Evolutionary conservation across 2,329 filamentous ascomycete species (phyloP).

Genomic region (Mycocentrospora acerina): DNA sequence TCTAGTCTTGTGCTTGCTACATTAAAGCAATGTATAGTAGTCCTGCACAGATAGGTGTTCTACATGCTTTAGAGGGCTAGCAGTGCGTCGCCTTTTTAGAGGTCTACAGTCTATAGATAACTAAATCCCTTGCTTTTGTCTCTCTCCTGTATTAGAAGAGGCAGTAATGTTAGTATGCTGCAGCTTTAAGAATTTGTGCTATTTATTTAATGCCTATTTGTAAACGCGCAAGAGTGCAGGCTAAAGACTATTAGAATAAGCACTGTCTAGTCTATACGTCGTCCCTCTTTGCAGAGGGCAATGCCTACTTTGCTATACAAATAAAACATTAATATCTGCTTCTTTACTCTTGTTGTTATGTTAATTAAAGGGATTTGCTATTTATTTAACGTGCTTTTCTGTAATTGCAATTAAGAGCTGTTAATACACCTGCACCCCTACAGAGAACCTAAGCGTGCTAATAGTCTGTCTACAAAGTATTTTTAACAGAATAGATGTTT

Average conservation of each 20-base stretch:
- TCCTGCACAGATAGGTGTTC: no score
- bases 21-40: no score
- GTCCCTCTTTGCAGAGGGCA: constrained; percentile 1
- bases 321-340: background rate
- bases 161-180: no score
- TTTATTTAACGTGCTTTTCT: constrained; percentile 1
- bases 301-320: constrained; percentile 2
- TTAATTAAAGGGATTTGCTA: background rate
- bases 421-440: background rate
- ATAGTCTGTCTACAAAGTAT: background rate
- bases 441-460: background rate
- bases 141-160: no score
- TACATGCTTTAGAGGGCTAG: no score
- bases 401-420: constrained; percentile 1
- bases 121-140: no score
- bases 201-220: background rate
- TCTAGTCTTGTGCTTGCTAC: no score
- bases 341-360: constrained; percentile 3
- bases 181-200: constrained; percentile 1
- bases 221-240: constrained; percentile 1
- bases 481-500: background rate
- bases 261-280: constrained; percentile 1
- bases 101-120: no score
- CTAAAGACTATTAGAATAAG: constrained; percentile 1
- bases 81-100: no score